Conservation (phyloP, 768 basidiomycete genomes). For the Multifurca ochricompacta region DNA sequence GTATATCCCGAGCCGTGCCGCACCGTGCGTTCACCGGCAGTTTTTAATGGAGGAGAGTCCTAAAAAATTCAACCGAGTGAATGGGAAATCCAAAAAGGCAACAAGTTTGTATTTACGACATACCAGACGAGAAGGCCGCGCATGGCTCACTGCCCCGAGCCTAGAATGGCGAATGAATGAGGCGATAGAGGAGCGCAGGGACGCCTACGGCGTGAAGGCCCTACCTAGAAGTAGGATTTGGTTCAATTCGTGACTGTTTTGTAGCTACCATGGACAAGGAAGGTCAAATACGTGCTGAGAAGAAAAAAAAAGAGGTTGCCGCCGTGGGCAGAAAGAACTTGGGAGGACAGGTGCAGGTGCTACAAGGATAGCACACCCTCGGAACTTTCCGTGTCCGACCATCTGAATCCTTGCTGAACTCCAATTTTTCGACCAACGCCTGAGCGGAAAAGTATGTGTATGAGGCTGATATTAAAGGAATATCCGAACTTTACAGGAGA, state of each 20-base stretch:
- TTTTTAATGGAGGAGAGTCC: slow-evolving; percentile 4
- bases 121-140: slow-evolving; percentile 11
- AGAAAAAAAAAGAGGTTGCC: slow-evolving; percentile 4
- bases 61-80: neutral
- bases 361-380: slow-evolving; percentile 2
- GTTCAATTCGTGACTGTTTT: slow-evolving; percentile 11
- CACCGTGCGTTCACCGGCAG: neutral
- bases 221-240: slow-evolving; percentile 11
- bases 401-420: slow-evolving; percentile 5
- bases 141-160: slow-evolving; percentile 9
- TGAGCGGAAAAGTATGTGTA: slow-evolving; percentile 7
- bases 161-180: slow-evolving; percentile 16
- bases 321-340: neutral
- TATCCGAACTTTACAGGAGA: slow-evolving; percentile 10
- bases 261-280: slow-evolving; percentile 12
- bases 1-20: slow-evolving; percentile 3
- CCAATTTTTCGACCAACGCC: slow-evolving; percentile 6
- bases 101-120: slow-evolving; percentile 11
- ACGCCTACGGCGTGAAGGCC: neutral
- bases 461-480: slow-evolving; percentile 12
- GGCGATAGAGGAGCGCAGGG: slow-evolving; percentile 4
- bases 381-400: slow-evolving; percentile 13
- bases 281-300: neutral
- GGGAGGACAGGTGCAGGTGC: neutral
- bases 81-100: neutral